Evolutionary conservation across 495 filamentous ascomycete species (phyloP), one percentile per base, ranked within the genome.

Genomic region (Podospora bellae-mahoneyi): DNA sequence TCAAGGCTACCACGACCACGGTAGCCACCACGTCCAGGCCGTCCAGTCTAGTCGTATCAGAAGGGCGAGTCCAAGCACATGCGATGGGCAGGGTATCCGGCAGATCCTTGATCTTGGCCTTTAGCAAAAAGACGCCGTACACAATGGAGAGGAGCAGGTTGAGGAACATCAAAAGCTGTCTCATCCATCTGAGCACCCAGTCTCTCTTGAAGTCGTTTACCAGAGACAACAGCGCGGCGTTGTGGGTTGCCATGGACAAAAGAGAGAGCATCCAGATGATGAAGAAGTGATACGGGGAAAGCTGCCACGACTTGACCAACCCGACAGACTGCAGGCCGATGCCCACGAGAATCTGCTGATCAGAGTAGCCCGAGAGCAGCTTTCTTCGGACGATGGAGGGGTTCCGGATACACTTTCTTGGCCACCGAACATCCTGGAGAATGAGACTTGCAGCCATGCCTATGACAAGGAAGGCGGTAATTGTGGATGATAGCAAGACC

Each of bases 271-370:
- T 85, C 85, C 86, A 88, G 64, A 88, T 79, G 62, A 87, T 78
- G 76, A 88, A 87, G 77, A 87, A 87, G 74, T 88, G 86, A 76
- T 88, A 88, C 0, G 84, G 80, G 10, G 84, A 76, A 69, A 88
- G 79, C n/a, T 78, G 74, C 23, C 77, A 56, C 26, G 80, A 77
- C 71, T 84, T 83, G 0, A 80, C 80, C 0, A 88, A 78, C 9
- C 81, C 86, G 53, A 87, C 79, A 71, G 74, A 69, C 72, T 85
- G 86, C 70, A 88, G 83, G 23, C 84, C 85, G 77, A 88, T 87
- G 59, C 85, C 86, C 2, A 84, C 84, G 34, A 87, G 77, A 78
- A 88, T 84, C 75, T 87, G 86, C 72, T 87, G 85, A 76, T 88
- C 86, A 34, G 81, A 84, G 78, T 86, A 84, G 70, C 81, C 79